A percentile compares a stretch with the other conserved stretches of the same genome.
Evolutionary conservation across 2,329 filamentous ascomycete species (phyloP).

Genomic region (Talaromyces amestolkiae): DNA sequence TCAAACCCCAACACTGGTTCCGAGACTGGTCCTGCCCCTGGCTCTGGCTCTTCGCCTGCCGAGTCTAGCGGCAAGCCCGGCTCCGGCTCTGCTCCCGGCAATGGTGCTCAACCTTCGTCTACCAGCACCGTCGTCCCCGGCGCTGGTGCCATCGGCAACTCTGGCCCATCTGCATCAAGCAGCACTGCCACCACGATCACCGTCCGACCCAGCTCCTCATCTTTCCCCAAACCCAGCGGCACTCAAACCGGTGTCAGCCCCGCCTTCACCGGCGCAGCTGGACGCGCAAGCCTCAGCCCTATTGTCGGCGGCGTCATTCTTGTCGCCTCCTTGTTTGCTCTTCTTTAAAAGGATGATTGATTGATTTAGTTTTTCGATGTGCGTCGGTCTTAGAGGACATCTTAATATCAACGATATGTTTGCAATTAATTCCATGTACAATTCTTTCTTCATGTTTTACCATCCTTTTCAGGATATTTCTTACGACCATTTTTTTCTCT

Average conservation of each 20-base stretch:
- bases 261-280: constrained; percentile 19
- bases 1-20: constrained; percentile 1
- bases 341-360: constrained; percentile 8
- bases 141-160: neutral
- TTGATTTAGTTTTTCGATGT: neutral
- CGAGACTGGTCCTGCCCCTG: neutral
- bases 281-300: constrained; percentile 7
- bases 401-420: constrained; percentile 12
- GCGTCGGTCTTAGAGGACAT: neutral
- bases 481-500: neutral
- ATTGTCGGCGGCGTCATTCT: constrained; percentile 3
- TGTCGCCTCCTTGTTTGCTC: constrained; percentile 1
- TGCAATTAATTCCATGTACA: constrained; percentile 15
- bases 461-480: constrained; percentile 3
- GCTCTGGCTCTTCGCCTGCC: neutral
- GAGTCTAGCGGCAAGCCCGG: neutral
- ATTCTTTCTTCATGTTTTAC: constrained; percentile 5
- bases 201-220: constrained; percentile 13
- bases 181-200: constrained; percentile 13
- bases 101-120: constrained; percentile 1
- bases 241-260: constrained; percentile 15
- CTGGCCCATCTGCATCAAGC: constrained; percentile 14
- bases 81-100: constrained; percentile 9
- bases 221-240: constrained; percentile 10
- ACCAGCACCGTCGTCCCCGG: neutral